Evolutionary conservation across 495 filamentous ascomycete species (phyloP), one percentile per base, ranked within the genome.

Genomic region (Penicillium mononematosum): DNA sequence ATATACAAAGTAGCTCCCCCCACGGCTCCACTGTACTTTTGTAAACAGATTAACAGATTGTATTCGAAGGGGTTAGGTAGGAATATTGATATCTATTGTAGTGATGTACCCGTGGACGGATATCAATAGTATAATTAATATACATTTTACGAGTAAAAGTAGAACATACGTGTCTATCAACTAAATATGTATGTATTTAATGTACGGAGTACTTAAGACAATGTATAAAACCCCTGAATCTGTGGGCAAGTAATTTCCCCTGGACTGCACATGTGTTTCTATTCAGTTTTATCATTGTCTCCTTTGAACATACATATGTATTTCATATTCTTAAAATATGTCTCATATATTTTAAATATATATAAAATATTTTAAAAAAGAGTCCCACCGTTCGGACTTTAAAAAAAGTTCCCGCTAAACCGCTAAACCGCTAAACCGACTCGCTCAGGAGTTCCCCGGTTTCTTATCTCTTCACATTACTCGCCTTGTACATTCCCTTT

Each of bases 171-270:
- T 27, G 43, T 24, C 24, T 25, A 25, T 25, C 5, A 46, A 19
- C 27, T 29, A 8, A 7, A 29, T 29, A 29, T 9, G 6, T 47
- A 36, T 16, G 5, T 36, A 16, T 0, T 36, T 1, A 36, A 36
- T 6, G 4, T 24, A 22, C n/a, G n/a, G n/a, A n/a, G 4, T 12
- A 16, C 34, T 16, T 14, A 36, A 29, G 27, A 29, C 25, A 27
- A 27, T 27, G 5, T 10, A 38, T 50, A 32, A 50, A 50, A 51
- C 49, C 49, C 49, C 49, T 51, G 49, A 51, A 51, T 51, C 6
- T 51, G 36, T 39, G 24, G 17, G 20, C 31, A 34, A 39, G 36
- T 17, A 39, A 39, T 39, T 39, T 39, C 36, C 16, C 45, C 25
- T n/a, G 6, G 43, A 45, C 17, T 22, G 11, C 25, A 14, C 31